Evolutionary conservation across 1,284 basidiomycete species (phyloP).

Genomic region (Naganishia liquefaciens): DNA sequence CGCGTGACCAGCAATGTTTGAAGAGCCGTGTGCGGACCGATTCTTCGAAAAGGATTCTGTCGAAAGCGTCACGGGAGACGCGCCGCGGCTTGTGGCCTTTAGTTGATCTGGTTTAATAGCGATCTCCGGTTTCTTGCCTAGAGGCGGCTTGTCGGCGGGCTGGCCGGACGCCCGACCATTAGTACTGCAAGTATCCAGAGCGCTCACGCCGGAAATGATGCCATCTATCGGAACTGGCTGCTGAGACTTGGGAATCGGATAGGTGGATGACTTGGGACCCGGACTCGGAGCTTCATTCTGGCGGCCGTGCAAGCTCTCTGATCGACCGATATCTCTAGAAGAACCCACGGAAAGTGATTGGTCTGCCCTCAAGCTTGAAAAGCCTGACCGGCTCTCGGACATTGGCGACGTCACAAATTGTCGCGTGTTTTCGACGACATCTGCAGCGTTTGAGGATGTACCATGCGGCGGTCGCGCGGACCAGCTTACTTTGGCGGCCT

Average conservation of each 20-base stretch:
- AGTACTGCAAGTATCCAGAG: constrained; percentile 27
- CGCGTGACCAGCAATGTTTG: neutral
- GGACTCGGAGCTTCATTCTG: neutral
- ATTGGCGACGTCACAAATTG: neutral
- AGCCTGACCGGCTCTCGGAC: neutral
- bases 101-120: constrained; percentile 28
- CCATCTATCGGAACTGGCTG: constrained; percentile 50
- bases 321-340: neutral
- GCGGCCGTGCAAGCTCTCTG: neutral
- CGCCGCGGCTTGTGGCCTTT: neutral
- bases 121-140: constrained; percentile 17
- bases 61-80: neutral
- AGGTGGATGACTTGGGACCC: constrained; percentile 15
- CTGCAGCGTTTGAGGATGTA: constrained; percentile 26
- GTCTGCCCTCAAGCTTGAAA: no score
- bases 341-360: no score
- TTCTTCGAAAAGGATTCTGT: constrained; percentile 1
- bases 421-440: neutral
- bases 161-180: neutral
- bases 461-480: neutral
- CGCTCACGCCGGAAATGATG: constrained; percentile 48
- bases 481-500: constrained; percentile 5
- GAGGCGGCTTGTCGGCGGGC: neutral
- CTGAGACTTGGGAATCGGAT: constrained; percentile 32
- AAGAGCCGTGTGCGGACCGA: constrained; percentile 5